Base-by-base conservation (phyloP, 768 basidiomycete species). In the Suillus americanus region DNA sequence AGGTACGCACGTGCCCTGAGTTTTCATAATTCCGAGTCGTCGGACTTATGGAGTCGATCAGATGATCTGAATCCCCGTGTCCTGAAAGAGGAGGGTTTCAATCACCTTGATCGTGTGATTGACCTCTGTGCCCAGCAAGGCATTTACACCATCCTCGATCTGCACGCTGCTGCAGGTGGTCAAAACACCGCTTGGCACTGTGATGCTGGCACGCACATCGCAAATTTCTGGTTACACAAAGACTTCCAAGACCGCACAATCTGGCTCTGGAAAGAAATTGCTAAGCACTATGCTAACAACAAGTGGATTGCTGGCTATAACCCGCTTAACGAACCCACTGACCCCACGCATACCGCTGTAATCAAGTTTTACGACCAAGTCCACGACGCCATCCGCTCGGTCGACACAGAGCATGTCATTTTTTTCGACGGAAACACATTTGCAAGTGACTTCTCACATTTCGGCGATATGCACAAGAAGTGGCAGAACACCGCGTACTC, bases 221-320 rank as follows among this genome's bases (percentile, higher is more conserved):
- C 89, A 59, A 85, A 85, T 72, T 88, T 93, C 80, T 94, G 90
- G 90, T 84, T 83, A 60, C 89, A 94, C 82, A 92, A 87, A 68
- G 91, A 94, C 73, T 90, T 92, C 81, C 92, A 93, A 73, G 90
- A 94, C 75, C 86, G 92, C 2, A 75, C 83, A 12, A 74, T 93
- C 61, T 88, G 88, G 86, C 83, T 95, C 45, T 94, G 93, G 92
- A 82, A 82, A 43, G 79, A 91, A 70, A 81, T 94, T 40, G 90
- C 92, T 1, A 80, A 79, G 70, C 90, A 91, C 73, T 93, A 94
- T 81, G 87, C 82, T 67, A 82, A 79, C 64, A 91, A 94, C 75
- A 81, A 85, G 65, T 93, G 92, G 92, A 87, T 94, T 64, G 92
- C 91, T 1, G 91, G 92, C 20, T 95, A 91, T 78, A 94, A 94